Evolutionary conservation across 331 rosid genomes (phyloP).

Genomic region (Malus hybrid): DNA sequence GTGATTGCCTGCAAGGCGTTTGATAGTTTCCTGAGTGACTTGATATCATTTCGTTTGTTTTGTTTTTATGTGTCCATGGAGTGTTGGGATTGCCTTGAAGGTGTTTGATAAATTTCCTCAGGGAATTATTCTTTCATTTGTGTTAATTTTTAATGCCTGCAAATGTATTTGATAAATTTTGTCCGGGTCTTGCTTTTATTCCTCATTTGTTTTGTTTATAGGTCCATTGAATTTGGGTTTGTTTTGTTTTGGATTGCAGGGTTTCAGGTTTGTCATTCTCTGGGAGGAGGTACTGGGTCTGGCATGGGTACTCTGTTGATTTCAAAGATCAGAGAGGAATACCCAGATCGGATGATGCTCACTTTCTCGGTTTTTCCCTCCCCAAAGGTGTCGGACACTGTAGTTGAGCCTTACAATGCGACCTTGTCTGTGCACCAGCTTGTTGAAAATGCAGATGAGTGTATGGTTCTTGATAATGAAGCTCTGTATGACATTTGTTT

Average conservation of each 20-base stretch:
- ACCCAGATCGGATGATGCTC: conserved; percentile 69
- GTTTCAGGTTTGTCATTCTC: conserved; percentile 61
- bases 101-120: not conserved
- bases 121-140: too few relatives aligned
- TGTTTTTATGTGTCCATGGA: not conserved
- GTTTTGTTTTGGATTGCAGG: conserved; percentile 23
- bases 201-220: not conserved
- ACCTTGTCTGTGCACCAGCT: conserved; percentile 68
- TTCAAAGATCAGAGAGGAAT: conserved; percentile 63
- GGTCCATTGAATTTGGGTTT: not conserved
- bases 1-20: not conserved
- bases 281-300: conserved; percentile 72
- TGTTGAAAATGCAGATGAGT: conserved; percentile 64
- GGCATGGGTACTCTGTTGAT: conserved; percentile 69
- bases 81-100: not conserved
- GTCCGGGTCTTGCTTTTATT: not conserved
- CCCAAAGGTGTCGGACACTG: conserved; percentile 53
- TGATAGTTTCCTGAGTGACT: not conserved
- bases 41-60: not conserved
- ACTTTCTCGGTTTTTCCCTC: conserved; percentile 64
- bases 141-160: conserved; percentile 20
- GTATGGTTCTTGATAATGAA: conserved; percentile 66
- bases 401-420: conserved; percentile 66
- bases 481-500: conserved; percentile 64
- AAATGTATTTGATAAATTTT: conserved; percentile 25